Evolutionary conservation across 352 stramenopile species (phyloP).

Genomic region (Globisporangium nodosum): DNA sequence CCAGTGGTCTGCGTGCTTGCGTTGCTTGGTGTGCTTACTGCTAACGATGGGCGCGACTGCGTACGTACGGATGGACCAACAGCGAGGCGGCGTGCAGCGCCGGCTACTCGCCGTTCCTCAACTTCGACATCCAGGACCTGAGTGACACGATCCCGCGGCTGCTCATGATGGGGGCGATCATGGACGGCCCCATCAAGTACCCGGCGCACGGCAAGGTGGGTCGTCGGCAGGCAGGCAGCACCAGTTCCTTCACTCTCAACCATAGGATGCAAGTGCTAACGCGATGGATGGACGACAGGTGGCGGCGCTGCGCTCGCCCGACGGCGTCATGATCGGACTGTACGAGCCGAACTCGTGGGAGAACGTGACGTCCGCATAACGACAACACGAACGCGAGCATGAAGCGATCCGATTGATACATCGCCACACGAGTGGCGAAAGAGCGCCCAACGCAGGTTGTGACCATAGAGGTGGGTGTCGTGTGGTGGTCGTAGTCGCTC

Average conservation of each 20-base stretch:
- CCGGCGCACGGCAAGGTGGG: conserved; percentile 82
- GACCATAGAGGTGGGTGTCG: not conserved
- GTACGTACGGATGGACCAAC: not conserved
- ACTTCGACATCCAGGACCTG: conserved; percentile 88
- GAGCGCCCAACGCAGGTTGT: not conserved
- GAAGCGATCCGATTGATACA: too few species aligned
- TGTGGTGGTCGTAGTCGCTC: too few species aligned
- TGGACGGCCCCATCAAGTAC: conserved; percentile 92
- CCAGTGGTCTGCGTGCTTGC: too few species aligned
- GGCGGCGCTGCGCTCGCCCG: conserved; percentile 78
- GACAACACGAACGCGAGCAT: not conserved
- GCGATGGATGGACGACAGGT: conserved; percentile 29
- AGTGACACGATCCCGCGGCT: conserved; percentile 81
- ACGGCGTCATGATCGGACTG: conserved; percentile 90
- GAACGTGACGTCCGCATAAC: conserved; percentile 60
- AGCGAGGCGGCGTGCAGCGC: conserved; percentile 79
- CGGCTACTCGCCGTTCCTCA: conserved; percentile 89
- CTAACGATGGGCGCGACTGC: not conserved
- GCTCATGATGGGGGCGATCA: conserved; percentile 82
- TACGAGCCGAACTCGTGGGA: conserved; percentile 89
- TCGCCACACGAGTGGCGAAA: not conserved
- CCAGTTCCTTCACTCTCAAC: not conserved
- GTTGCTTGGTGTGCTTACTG: too few species aligned
- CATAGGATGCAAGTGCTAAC: not conserved
- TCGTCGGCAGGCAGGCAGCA: too few species aligned